Evolutionary conservation across 2,329 filamentous ascomycete species (phyloP), one percentile per base, ranked within the genome.

Genomic region (Arthrobotrys conoides): DNA sequence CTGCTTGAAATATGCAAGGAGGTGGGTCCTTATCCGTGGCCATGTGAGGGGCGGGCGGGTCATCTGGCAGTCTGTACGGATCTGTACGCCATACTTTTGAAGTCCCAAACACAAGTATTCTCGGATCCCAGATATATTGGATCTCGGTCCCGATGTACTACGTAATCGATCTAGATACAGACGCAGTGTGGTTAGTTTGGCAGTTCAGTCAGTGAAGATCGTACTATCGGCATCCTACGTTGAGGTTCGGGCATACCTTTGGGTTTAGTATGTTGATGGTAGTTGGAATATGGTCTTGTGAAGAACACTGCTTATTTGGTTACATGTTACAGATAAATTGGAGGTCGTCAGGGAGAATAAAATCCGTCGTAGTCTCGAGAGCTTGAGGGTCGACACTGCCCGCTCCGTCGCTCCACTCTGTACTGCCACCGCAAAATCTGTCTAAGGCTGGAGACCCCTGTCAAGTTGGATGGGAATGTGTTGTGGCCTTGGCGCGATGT

Each of bases 401-500:
- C 41, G 14, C 41, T 1, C 18, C 4, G 49, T 53, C 49, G 49
- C 49, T 30, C 9, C 14, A 5, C 3, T 10, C n/a, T n/a, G n/a
- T n/a, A n/a, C n/a, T 16, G 22, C 24, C 22, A 46, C 18, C 8
- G 20, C 49, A 41, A 41, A 41, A 16, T 41, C 38, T 41, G 38
- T 53, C 22, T n/a, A 10, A 27, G 24, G 5, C 33, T 36, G 12
- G 20, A 27, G 22, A 51, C 48, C 48, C 48, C 48, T 22, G 48
- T 55, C 51, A 6, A 3, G 3, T 30, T 16, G 14, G 16, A 59
- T 20, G 18, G 16, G 24, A 61, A 61, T 61, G 57, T 61, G 57
- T 61, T 61, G 57, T 12, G 18, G 57, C 41, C 57, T 61, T 61
- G 57, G 57, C 57, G 57, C 57, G 57, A 59, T 59, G 36, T 38